Evolutionary conservation across 2,329 filamentous ascomycete genomes (phyloP), one percentile per base, ranked within the genome.

Genomic region (Microdochium paspali): DNA sequence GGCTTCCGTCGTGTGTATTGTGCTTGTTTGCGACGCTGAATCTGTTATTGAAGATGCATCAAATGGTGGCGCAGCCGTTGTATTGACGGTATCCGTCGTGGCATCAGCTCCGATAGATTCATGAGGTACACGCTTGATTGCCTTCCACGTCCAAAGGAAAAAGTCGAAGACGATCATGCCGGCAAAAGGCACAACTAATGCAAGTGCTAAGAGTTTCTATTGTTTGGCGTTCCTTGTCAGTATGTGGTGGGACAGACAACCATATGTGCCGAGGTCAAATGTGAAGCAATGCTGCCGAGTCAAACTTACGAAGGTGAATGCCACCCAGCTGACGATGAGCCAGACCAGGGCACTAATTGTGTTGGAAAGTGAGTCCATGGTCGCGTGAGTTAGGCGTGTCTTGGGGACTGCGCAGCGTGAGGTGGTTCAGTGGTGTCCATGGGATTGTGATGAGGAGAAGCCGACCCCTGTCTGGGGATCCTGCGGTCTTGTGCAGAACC

Each of bases 111-210:
- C 35, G 15, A 9, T n/a, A 10, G 35, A 40, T 15, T 12, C 18
- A 7, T 21, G 6, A 5, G 35, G 15, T 7, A 18, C 3, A n/a
- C 31, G 10, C 31, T 35, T 35, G 15, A 40, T 20, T 15, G 12
- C 35, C 35, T 40, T 69, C 68, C 72, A 79, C 35, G 74, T 51
- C 74, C 76, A 80, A 25, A 80, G 64, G 24, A 62, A 58, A 44
- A 80, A 57, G 56, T 80, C 77, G 53, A 77, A 69, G 25, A 68
- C 50, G 48, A 80, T 65, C 25, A 79, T 59, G n/a, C 67, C 58
- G 25, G 69, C 49, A 25, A 77, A 59, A 2, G 77, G 76, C 0
- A 73, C 49, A 39, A 71, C 63, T 40, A 76, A 68, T 10, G 71
- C 59, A 0, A 76, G 58, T 30, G 73, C 63, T 44, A 50, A 50